Conservation (phyloP, 192 early-diverging fungal species). For the Coemansia sp. region DNA sequence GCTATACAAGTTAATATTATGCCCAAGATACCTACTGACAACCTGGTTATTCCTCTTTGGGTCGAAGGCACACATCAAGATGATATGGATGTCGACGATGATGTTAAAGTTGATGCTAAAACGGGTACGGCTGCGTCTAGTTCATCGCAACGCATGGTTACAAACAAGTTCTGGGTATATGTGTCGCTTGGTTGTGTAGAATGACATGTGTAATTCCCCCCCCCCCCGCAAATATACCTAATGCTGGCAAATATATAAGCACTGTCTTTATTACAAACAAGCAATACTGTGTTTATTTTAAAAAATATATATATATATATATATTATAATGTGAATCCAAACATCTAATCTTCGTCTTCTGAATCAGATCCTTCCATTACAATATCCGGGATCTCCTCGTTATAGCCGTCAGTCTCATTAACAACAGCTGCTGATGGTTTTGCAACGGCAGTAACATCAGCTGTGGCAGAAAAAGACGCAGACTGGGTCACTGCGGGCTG, state of each 20-base stretch:
- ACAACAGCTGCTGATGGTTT: not conserved
- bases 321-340: too few relatives aligned
- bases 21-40: slow-evolving; percentile 15
- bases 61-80: slow-evolving; percentile 47
- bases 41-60: slow-evolving; percentile 35
- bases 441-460: not conserved
- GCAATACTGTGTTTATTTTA: too few relatives aligned
- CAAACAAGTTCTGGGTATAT: slow-evolving; percentile 50
- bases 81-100: slow-evolving; percentile 25
- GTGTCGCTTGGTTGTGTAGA: slow-evolving; percentile 30
- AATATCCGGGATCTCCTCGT: slow-evolving; percentile 47
- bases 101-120: slow-evolving; percentile 6
- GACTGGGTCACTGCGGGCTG: not conserved
- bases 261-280: too few relatives aligned
- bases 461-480: not conserved
- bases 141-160: slow-evolving; percentile 19
- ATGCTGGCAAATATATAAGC: too few relatives aligned
- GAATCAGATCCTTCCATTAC: slow-evolving; percentile 55
- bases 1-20: slow-evolving; percentile 42
- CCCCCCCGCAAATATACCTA: too few relatives aligned
- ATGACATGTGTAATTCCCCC: not conserved
- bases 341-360: slow-evolving; percentile 30
- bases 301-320: too few relatives aligned
- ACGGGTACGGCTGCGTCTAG: not conserved
- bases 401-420: slow-evolving; percentile 4